Conservation (phyloP, 441 rosid species). For the Pelargonium myrrhifolium region DNA sequence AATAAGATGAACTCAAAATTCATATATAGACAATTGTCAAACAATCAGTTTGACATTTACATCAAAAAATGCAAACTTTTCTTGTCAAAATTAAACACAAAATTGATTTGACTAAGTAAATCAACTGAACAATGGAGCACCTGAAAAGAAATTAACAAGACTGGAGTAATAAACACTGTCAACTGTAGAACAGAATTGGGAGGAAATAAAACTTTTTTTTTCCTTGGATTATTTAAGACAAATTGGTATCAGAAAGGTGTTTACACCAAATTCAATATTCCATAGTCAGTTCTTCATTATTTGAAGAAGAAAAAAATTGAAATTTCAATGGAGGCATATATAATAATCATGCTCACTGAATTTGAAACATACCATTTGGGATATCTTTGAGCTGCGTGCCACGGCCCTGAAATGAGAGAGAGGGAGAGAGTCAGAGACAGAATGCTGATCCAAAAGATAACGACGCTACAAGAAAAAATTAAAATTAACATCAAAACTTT, state of each 20-base stretch:
- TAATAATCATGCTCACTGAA: not conserved
- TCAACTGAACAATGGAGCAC: not conserved
- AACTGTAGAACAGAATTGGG: no score
- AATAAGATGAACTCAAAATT: no score
- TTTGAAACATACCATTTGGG: conserved; percentile 58
- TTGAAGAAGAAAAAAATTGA: not conserved
- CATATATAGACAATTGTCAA: no score
- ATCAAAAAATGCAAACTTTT: not conserved
- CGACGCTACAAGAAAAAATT: not conserved
- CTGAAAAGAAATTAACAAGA: not conserved
- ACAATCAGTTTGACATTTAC: not conserved
- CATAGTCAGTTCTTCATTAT: not conserved
- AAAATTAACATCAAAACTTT: not conserved
- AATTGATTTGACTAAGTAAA: not conserved
- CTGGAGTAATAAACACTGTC: not conserved
- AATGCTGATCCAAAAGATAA: not conserved
- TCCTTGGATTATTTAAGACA: no score
- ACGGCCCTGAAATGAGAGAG: conserved; percentile 51
- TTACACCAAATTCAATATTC: no score
- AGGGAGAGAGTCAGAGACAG: conserved; percentile 6
- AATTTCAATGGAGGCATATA: not conserved
- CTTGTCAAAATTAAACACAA: not conserved
- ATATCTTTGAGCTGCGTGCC: conserved; percentile 85
- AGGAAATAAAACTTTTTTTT: no score
- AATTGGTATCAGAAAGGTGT: no score